Evolutionary conservation across 2,329 filamentous ascomycete species (phyloP), one percentile per base, ranked within the genome.

Genomic region (Thelonectria rubi): DNA sequence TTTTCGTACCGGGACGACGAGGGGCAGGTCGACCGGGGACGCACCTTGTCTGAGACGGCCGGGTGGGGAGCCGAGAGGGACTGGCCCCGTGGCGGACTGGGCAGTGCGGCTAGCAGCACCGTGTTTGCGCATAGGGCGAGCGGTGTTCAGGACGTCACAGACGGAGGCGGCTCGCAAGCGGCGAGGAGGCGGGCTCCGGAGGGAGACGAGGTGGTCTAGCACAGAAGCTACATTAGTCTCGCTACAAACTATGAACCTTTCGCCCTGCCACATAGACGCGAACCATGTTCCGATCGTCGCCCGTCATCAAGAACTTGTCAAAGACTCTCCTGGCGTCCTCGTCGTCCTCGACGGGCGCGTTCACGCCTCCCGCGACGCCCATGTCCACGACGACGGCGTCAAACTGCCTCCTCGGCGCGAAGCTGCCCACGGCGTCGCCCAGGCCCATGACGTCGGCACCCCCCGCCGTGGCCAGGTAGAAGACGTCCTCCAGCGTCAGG

Each of bases 251-350:
- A 55, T 72, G 66, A 7, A 75, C 72, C 48, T 61, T 60, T 24
- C 76, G 72, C 1, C 86, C 86, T 7, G 73, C 69, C 0, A 88
- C 83, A 73, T 79, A 88, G 0, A 89, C 87, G 18, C 78, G 70
- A 0, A 72, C 69, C 53, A 89, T 86, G 65, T 89, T 89, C 5
- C 87, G 77, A 69, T 90, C 87, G 69, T 89, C 87, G 0, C 85
- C 87, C 2, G 86, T 88, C 85, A 89, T 88, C 30, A 89, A 66
- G 61, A 87, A 89, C 76, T 89, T 89, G 57, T 89, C 85, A 60
- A 88, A 84, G 17, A 87, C 75, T 0, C 75, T 81, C 49, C 73
- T 69, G 0, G 76, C 42, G 0, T 74, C 74, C 52, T 89, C 86
- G 0, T 74, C 75, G 0, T 84, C 80, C 63, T 88, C 82, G 1